These are phyloP conservation scores for Ustilago trichophora DNA, from an alignment of 1,284 basidiomycete species.

Conservation along the genomic window DNA sequence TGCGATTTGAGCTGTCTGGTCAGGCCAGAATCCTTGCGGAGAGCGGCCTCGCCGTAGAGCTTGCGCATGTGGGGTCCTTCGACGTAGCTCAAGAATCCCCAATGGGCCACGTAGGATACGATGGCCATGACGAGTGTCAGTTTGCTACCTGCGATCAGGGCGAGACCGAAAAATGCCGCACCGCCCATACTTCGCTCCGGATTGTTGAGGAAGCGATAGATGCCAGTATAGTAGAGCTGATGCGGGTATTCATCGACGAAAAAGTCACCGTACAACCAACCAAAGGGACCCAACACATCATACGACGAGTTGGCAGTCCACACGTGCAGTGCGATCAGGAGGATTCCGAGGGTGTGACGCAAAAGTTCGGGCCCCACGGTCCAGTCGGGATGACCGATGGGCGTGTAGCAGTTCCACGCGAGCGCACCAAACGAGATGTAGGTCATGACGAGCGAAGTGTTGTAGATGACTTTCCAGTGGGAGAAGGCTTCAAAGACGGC, in stretches of 20 bases:
- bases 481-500: slow-evolving; percentile 84
- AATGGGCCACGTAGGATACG: slow-evolving; percentile 75
- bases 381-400: slow-evolving; percentile 72
- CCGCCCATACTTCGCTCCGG: slow-evolving; percentile 89
- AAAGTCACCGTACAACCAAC: slow-evolving; percentile 74
- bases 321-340: slow-evolving; percentile 84
- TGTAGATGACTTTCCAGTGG: slow-evolving; percentile 94
- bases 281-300: slow-evolving; percentile 80
- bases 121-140: slow-evolving; percentile 85
- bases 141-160: slow-evolving; percentile 87
- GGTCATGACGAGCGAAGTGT: slow-evolving; percentile 91
- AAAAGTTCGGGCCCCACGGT: slow-evolving; percentile 85
- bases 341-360: slow-evolving; percentile 71
- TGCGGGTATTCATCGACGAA: slow-evolving; percentile 90
- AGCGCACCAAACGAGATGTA: slow-evolving; percentile 70
- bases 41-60: slow-evolving; percentile 83
- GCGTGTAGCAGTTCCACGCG: slow-evolving; percentile 57
- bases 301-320: slow-evolving; percentile 92
- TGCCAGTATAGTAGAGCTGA: slow-evolving; percentile 92
- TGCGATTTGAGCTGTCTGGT: slow-evolving; percentile 90
- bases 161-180: slow-evolving; percentile 91
- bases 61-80: slow-evolving; percentile 91
- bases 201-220: slow-evolving; percentile 91
- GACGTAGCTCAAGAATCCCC: slow-evolving; percentile 67
- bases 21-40: slow-evolving; percentile 93